These are phyloP conservation scores for Phytopythium aichiense DNA, from an alignment of 352 stramenopile species.

Conservation along the genomic window DNA sequence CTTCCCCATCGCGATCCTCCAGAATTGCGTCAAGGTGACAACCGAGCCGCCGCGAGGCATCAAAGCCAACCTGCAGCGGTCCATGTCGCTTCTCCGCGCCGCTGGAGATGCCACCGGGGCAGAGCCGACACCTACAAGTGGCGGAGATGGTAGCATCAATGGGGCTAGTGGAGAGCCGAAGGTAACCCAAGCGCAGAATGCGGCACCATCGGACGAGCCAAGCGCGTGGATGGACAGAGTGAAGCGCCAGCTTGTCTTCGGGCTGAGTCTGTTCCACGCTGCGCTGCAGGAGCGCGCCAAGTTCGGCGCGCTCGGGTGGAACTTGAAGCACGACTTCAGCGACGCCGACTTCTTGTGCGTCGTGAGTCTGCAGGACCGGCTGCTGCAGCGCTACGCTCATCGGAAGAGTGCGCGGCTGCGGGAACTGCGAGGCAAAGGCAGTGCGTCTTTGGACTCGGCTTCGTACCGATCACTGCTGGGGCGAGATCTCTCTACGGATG, in stretches of 20 bases:
- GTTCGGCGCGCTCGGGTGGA: constrained; percentile 77
- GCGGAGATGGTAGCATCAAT: background rate
- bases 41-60: constrained; percentile 71
- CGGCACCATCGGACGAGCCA: background rate
- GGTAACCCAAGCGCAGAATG: background rate
- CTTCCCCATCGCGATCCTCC: constrained; percentile 68
- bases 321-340: constrained; percentile 75
- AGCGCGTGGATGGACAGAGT: constrained; percentile 13
- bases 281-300: constrained; percentile 70
- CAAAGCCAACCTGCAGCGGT: constrained; percentile 69
- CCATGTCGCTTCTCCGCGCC: constrained; percentile 38
- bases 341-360: constrained; percentile 75
- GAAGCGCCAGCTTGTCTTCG: constrained; percentile 63
- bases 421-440: background rate
- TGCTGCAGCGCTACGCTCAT: constrained; percentile 25
- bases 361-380: constrained; percentile 43
- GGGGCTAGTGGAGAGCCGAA: background rate
- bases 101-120: background rate
- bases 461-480: constrained; percentile 1
- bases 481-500: background rate
- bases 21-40: constrained; percentile 77
- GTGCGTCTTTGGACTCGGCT: background rate
- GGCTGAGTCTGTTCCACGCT: constrained; percentile 76
- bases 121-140: background rate
- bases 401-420: background rate